Conservation (phyloP, 108 stramenopile species). For the Parietichytrium sp. region DNA sequence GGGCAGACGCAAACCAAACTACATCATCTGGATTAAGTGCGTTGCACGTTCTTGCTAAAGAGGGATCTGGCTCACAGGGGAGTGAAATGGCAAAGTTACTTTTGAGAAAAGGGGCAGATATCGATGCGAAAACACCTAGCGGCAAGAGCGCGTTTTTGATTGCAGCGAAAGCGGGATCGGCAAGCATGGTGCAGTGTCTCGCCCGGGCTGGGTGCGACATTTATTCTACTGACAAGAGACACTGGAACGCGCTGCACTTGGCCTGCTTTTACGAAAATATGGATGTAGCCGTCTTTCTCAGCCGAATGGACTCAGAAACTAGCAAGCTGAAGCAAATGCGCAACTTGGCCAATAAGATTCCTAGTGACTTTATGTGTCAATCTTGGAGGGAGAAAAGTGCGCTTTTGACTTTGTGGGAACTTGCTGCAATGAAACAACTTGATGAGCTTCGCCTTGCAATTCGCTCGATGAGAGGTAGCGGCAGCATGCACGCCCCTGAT, state of each 20-base stretch:
- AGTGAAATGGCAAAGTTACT: background rate
- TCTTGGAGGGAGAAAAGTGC: background rate
- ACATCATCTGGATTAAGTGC: background rate
- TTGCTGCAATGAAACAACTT: background rate
- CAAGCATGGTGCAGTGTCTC: background rate
- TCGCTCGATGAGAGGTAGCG: too few species aligned
- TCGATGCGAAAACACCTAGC: background rate
- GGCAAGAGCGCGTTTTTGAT: background rate
- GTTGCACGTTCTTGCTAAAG: background rate
- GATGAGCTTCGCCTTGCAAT: background rate
- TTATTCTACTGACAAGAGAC: background rate
- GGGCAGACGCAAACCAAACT: background rate
- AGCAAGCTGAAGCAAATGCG: background rate
- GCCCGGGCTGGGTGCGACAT: background rate
- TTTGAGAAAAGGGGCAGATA: background rate
- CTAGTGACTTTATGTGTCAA: background rate
- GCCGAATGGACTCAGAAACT: background rate
- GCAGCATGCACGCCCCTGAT: background rate
- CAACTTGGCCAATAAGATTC: background rate
- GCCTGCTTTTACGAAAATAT: slow-evolving; percentile 16
- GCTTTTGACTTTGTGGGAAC: background rate
- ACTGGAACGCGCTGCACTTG: slow-evolving; percentile 14
- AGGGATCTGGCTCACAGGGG: too few species aligned
- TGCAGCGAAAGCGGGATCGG: background rate
- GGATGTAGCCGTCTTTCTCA: background rate